These are phyloP conservation scores for Aquanectria penicillioides DNA, from an alignment of 2,329 filamentous ascomycete species.

Conservation along the genomic window DNA sequence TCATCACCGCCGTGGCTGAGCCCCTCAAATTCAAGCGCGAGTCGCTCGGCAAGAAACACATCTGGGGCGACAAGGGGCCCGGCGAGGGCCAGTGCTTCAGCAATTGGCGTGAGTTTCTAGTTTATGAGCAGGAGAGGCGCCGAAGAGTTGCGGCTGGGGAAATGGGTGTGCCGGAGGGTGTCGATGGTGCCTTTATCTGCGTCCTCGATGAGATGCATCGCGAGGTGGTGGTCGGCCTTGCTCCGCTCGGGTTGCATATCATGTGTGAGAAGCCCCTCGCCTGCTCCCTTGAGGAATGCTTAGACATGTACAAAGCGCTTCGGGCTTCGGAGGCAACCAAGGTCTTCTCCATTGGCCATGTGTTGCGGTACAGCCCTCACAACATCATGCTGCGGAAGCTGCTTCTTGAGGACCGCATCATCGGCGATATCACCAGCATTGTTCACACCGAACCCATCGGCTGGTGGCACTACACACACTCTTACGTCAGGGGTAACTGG, in stretches of 20 bases:
- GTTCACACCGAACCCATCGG: slow-evolving; percentile 95
- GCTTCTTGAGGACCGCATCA: slow-evolving; percentile 76
- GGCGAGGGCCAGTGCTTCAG: slow-evolving; percentile 74
- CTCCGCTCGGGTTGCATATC: slow-evolving; percentile 78
- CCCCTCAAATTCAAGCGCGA: slow-evolving; percentile 80
- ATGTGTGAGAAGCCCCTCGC: slow-evolving; percentile 97
- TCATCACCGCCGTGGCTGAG: slow-evolving; percentile 83
- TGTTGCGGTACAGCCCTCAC: slow-evolving; percentile 91
- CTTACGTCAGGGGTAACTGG: slow-evolving; percentile 95
- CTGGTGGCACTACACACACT: slow-evolving; percentile 95
- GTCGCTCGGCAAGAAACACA: slow-evolving; percentile 74
- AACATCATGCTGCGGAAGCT: slow-evolving; percentile 86
- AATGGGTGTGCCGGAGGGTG: slow-evolving; percentile 57
- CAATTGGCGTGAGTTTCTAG: slow-evolving; percentile 80
- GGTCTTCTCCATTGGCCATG: slow-evolving; percentile 93
- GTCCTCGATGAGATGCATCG: slow-evolving; percentile 91
- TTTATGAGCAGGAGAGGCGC: slow-evolving; percentile 74
- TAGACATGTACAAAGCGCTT: slow-evolving; percentile 75
- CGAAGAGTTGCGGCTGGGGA: slow-evolving; percentile 60
- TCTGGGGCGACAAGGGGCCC: slow-evolving; percentile 70
- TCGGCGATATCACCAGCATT: slow-evolving; percentile 86
- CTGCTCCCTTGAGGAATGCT: slow-evolving; percentile 79
- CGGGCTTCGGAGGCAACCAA: slow-evolving; percentile 44
- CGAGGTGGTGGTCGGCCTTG: slow-evolving; percentile 80
- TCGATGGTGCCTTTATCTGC: slow-evolving; percentile 71